Evolutionary conservation across 2,329 filamentous ascomycete species (phyloP).

Genomic region (Clarireedia homoeocarpa): DNA sequence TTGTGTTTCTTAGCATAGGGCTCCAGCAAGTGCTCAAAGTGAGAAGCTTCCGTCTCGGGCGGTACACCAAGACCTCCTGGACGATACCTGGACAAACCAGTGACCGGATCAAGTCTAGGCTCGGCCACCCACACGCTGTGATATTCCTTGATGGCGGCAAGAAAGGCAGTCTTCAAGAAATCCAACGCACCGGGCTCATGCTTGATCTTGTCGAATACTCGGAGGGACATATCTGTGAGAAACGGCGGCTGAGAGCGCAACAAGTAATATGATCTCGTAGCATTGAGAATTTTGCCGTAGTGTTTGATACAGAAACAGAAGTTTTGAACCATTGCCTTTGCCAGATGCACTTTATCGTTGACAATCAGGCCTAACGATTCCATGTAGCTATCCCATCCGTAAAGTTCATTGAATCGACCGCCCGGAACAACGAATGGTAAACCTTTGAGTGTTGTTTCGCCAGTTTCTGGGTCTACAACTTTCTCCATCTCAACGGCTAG

Average conservation of each 20-base stretch:
- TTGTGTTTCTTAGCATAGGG: constrained; percentile 48
- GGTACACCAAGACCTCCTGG: constrained; percentile 46
- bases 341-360: constrained; percentile 76
- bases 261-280: constrained; percentile 92
- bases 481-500: constrained; percentile 86
- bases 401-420: constrained; percentile 95
- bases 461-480: constrained; percentile 56
- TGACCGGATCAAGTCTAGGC: constrained; percentile 41
- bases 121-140: constrained; percentile 27
- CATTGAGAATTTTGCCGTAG: constrained; percentile 97
- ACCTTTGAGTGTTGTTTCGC: constrained; percentile 64
- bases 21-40: constrained; percentile 39
- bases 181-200: constrained; percentile 58
- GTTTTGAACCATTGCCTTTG: constrained; percentile 90
- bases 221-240: constrained; percentile 91
- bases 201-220: constrained; percentile 89
- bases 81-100: constrained; percentile 44
- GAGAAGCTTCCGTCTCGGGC: constrained; percentile 47
- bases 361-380: constrained; percentile 82
- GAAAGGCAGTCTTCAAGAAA: constrained; percentile 70
- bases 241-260: constrained; percentile 92
- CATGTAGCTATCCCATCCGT: constrained; percentile 99
- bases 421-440: constrained; percentile 96
- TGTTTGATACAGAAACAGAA: constrained; percentile 98
- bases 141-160: constrained; percentile 83